Base-by-base conservation (phyloP, 768 basidiomycete species). In the Megacollybia marginata region DNA sequence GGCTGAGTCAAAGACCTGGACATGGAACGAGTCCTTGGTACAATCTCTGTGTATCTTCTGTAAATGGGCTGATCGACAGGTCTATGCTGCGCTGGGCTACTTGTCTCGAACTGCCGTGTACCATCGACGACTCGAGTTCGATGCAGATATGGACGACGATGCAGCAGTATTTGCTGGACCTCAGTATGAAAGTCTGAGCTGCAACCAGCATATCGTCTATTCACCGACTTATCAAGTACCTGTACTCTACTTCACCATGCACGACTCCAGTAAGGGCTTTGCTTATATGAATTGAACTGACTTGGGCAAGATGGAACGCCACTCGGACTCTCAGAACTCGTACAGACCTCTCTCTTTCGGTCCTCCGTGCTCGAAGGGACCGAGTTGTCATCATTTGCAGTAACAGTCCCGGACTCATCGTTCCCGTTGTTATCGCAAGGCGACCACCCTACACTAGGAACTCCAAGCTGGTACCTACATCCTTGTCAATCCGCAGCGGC, bases 351-450 rank as follows among this genome's bases (percentile, higher is more conserved):
- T 0, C 64, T 94, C 31, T 82, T 93, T 57, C 81, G 74, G 52
- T 65, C 61, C 12, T 61, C 70, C 48, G 65, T 70, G 13, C 65
- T 80, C 18, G 66, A 71, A 7, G 65, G 69, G 12, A 63, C 74
- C 20, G 65, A 76, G 33, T 57, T 61, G 6, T 80, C 82, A 15
- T 57, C 74, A 11, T 87, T 75, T 59, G 80, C 78, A 16, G 63
- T 88, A 38, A 74, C 74, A 19, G 63, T 68, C 9, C 71, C 75
- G 1, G 65, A 62, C 11, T 71, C 78, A 1, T 63, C 78, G 5
- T 86, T 92, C 57, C 88, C 92, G 9, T 63, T 93, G 18, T 66
- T 95, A 9, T 88, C 91, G 11, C 89, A 91, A 57, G 88, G 88
- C 9, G 92, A 95, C 50, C 92, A 94, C 58, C 92, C 91, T 0